Evolutionary conservation across 2,329 filamentous ascomycete species (phyloP), one percentile per base, ranked within the genome.

Genomic region (Exophiala alcalophila): DNA sequence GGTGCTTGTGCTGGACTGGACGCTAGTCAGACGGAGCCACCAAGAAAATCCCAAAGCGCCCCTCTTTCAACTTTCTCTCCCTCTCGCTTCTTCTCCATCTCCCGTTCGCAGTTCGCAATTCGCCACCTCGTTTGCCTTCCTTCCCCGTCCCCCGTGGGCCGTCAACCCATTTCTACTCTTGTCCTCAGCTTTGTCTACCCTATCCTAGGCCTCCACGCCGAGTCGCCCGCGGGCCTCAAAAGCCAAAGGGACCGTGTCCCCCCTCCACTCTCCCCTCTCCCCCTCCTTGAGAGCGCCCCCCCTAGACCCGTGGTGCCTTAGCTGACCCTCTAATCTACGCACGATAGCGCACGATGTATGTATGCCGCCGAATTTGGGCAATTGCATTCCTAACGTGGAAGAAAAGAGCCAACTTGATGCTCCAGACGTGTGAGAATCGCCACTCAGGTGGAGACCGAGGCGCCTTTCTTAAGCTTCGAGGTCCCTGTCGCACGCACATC

Each of bases 371-470:
- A 20, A 47, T 40, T 19, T 18, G 40, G 47, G 18, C 18, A 47
- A 26, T 12, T 29, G 26, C 28, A 21, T 51, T 32, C 49, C 49
- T 32, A 48, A 43, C 29, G 23, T 5, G 41, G 49, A n/a, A 26
- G 25, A 21, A 4, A 25, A 10, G 8, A 11, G 18, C 19, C 19
- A 40, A 36, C 11, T 51, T 51, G 40, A 48, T 45, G 31, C 18
- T 21, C 28, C 49, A 47, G 34, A 44, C 45, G 12, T 25, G 35
- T 14, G 27, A 51, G 33, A 48, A 48, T 51, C 42, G 49, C 49
- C 49, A 51, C 49, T 40, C 25, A 28, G 21, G 44, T 51, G 48
- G 40, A 36, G 23, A 32, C 21, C 18, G 18, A 8, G 23, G 8
- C 14, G 28, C 28, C 15, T 33, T 33, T 33, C 11, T 18, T 25